A percentile compares a stretch with the other conserved stretches of the same genome.
Evolutionary conservation across 441 rosid species (phyloP).

Genomic region (Aquilaria agallochum): DNA sequence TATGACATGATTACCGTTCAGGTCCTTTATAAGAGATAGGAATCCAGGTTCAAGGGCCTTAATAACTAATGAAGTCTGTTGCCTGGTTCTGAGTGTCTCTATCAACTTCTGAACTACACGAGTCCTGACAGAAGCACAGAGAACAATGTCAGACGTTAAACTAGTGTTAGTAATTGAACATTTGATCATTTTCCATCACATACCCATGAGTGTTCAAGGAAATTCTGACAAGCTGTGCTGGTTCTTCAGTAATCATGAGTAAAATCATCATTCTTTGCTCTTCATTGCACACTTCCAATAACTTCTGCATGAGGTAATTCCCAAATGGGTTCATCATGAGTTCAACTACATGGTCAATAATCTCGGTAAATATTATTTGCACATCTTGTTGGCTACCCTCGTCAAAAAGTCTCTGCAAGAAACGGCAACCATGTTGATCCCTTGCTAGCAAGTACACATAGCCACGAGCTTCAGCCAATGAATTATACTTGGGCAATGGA

Average conservation of each 20-base stretch:
- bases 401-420: conserved; percentile 37
- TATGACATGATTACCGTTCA: conserved; percentile 55
- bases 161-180: neutral
- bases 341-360: conserved; percentile 50
- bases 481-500: conserved; percentile 15
- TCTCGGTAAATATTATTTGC: conserved; percentile 36
- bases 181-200: neutral
- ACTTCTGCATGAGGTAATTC: conserved; percentile 58
- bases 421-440: conserved; percentile 59
- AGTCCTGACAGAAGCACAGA: conserved; percentile 30
- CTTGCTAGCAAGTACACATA: conserved; percentile 42
- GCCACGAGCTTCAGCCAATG: conserved; percentile 32
- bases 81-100: conserved; percentile 39
- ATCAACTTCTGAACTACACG: conserved; percentile 53
- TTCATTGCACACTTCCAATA: conserved; percentile 48
- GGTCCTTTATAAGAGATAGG: conserved; percentile 35
- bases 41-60: conserved; percentile 43
- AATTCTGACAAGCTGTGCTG: conserved; percentile 38
- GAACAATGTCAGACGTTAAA: neutral
- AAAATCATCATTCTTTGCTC: conserved; percentile 49
- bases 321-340: conserved; percentile 60
- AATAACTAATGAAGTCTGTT: conserved; percentile 39
- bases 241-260: conserved; percentile 29
- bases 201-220: conserved; percentile 53
- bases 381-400: conserved; percentile 41